Conservation (phyloP, 2,329 filamentous ascomycete genomes). For the Uncinocarpus reesii region DNA sequence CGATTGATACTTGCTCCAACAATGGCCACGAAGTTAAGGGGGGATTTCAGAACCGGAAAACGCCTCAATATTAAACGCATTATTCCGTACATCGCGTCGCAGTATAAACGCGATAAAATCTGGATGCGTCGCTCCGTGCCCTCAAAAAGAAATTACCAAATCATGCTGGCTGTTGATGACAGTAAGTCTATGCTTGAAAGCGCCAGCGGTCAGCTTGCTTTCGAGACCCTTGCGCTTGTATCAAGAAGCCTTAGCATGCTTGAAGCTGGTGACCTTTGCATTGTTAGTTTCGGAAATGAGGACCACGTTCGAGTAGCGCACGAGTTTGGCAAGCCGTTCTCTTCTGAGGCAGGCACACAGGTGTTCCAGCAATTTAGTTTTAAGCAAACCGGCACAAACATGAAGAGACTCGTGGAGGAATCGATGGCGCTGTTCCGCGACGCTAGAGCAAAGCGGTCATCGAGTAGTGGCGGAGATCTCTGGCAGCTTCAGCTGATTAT, state of each 20-base stretch:
- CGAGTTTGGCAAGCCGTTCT: slow-evolving; percentile 72
- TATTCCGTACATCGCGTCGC: slow-evolving; percentile 96
- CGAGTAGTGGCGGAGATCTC: slow-evolving; percentile 55
- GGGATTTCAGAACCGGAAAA: slow-evolving; percentile 94
- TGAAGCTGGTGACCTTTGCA: slow-evolving; percentile 85
- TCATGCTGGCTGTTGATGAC: slow-evolving; percentile 94
- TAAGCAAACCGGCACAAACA: slow-evolving; percentile 73
- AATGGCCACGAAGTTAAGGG: slow-evolving; percentile 88
- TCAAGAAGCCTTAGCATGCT: slow-evolving; percentile 80
- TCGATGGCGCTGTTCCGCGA: slow-evolving; percentile 73
- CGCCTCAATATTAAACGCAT: slow-evolving; percentile 98
- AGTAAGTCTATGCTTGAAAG: slow-evolving; percentile 85
- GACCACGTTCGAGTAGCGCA: slow-evolving; percentile 69
- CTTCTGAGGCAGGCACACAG: slow-evolving; percentile 67
- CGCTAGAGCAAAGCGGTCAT: slow-evolving; percentile 53
- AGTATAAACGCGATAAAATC: slow-evolving; percentile 99
- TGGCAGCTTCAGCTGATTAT: slow-evolving; percentile 95
- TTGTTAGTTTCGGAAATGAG: slow-evolving; percentile 75
- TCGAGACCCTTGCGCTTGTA: slow-evolving; percentile 89
- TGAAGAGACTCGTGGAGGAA: slow-evolving; percentile 63
- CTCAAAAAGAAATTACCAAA: slow-evolving; percentile 90
- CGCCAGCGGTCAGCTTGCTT: slow-evolving; percentile 65
- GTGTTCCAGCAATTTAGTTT: slow-evolving; percentile 80
- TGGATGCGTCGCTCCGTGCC: slow-evolving; percentile 94
- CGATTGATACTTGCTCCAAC: slow-evolving; percentile 92